These are phyloP conservation scores for Suhomyces bokatorum DNA, from an alignment of 1,139 yeast genomes.

Conservation along the genomic window DNA sequence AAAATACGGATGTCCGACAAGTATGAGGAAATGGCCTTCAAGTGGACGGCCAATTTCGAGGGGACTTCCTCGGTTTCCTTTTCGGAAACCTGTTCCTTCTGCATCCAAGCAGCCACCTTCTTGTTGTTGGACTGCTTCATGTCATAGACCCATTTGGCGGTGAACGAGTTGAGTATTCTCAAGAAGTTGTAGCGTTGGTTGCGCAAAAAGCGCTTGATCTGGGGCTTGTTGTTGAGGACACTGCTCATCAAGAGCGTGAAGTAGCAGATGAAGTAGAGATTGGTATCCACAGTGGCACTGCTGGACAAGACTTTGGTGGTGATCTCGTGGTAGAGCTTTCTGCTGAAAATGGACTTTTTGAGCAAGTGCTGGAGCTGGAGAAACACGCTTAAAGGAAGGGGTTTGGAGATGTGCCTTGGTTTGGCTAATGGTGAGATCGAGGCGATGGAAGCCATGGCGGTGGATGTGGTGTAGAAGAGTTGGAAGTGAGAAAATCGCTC, in stretches of 20 bases:
- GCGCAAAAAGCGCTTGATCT: constrained; percentile 32
- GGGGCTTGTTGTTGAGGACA: constrained; percentile 40
- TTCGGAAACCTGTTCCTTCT: background rate
- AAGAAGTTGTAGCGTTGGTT: constrained; percentile 30
- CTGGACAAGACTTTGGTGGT: constrained; percentile 41
- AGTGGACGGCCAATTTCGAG: constrained; percentile 38
- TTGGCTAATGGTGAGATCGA: constrained; percentile 9
- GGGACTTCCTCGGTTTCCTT: constrained; percentile 12
- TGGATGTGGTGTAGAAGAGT: too few species aligned
- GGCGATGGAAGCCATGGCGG: constrained; percentile 9
- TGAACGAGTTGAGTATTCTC: constrained; percentile 17
- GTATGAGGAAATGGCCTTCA: constrained; percentile 46
- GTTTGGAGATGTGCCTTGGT: constrained; percentile 1
- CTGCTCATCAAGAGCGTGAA: constrained; percentile 43
- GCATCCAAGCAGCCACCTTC: constrained; percentile 8
- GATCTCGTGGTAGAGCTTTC: constrained; percentile 45
- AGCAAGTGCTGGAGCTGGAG: constrained; percentile 22
- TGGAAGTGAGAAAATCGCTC: too few species aligned
- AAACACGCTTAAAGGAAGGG: constrained; percentile 18
- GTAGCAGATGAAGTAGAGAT: constrained; percentile 47
- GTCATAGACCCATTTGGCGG: constrained; percentile 18
- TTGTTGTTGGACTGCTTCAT: constrained; percentile 21
- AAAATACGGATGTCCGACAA: constrained; percentile 55
- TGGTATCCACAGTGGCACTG: constrained; percentile 41
- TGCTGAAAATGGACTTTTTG: constrained; percentile 26